Evolutionary conservation across 2,329 filamentous ascomycete species (phyloP), one percentile per base, ranked within the genome.

Genomic region (Trichophyton simii): DNA sequence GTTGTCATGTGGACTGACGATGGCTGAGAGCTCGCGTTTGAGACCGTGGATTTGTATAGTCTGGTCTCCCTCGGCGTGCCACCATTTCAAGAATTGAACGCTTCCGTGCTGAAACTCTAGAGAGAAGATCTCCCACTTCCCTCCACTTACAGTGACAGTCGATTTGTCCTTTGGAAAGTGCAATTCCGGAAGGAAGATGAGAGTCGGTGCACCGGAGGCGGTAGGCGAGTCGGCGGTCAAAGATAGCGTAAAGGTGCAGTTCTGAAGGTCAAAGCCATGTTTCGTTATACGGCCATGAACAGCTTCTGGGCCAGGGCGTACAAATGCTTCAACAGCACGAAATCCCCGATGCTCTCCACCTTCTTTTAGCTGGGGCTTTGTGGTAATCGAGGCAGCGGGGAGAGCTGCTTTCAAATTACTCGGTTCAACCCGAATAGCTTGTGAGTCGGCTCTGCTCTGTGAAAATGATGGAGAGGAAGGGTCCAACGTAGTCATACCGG

Each of bases 301-400:
- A 3, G 80, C 79, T 28, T 91, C 85, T 0, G 94, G 89, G 0
- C 87, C 87, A 0, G 94, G 94, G 1, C 94, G 86, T 38, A 97
- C 84, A 68, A 90, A 97, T 0, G 95, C 92, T 74, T 99, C 92
- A 3, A 91, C 92, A 0, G 92, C 94, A 42, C 94, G 87, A 68
- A 87, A 89, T 0, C 94, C 92, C 0, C 86, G 83, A 1, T 82
- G 76, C 61, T 81, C 82, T n/a, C 80, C 82, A 22, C 87, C 71
- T 63, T 84, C 81, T 0, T 83, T 75, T 22, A 77, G 77, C 11
- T 80, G 78, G 1, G 75, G 75, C 48, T 78, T 75, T 0, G 85
- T 86, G 58, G 83, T 83, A 65, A 90, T 78, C 8, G 71, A 76
- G 1, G 77, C 77, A 3, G 73, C 71, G 28, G 70, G 85, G 22